Evolutionary conservation across 768 basidiomycete genomes (phyloP), one percentile per base, ranked within the genome.

Genomic region (Pleurotus platypus): DNA sequence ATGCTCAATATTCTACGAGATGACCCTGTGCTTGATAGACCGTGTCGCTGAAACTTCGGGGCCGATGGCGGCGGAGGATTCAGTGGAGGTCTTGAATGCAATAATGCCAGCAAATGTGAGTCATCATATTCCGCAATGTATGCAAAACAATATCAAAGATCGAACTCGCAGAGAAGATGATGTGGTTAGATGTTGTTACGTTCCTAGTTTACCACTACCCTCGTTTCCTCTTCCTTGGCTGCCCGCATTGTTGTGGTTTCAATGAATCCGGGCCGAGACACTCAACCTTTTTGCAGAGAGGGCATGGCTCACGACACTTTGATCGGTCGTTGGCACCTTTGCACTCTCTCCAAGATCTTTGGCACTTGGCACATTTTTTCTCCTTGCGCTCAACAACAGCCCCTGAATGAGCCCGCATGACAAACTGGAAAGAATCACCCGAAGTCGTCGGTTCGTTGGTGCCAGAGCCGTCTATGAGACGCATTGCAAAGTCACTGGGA

Each of bases 1-100:
- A 71, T 74, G 43, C 62, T 83, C 16, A 80, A 82, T 55, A 61
- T 83, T 16, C 67, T 85, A 38, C 56, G 69, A 4, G 66, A 67
- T 20, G 64, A 66, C 12, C 57, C 57, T 5, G 58, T 66, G 13
- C 38, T 68, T 5, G 61, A 71, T 16, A 53, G 20, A 53, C 68
- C n/a, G 2, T 55, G 75, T 4, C 65, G 54, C 13, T 84, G 8
- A 77, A 74, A 57, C 64, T 82, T 30, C 30, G 30, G 30, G 30
- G 30, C 30, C 30, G 6, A 30, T 30, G 30, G 30, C 30, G 30
- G 30, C 8, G 30, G 30, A 30, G 30, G 30, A 30, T 30, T 30
- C 30, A 30, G 30, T 7, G 30, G 30, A 30, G 30, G 30, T 30
- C 30, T 30, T 30, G 30, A 30, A 30, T 30, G 30, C 30, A 30